Base-by-base conservation (phyloP, 129 eudicot species). In the Helianthus annuus region DNA sequence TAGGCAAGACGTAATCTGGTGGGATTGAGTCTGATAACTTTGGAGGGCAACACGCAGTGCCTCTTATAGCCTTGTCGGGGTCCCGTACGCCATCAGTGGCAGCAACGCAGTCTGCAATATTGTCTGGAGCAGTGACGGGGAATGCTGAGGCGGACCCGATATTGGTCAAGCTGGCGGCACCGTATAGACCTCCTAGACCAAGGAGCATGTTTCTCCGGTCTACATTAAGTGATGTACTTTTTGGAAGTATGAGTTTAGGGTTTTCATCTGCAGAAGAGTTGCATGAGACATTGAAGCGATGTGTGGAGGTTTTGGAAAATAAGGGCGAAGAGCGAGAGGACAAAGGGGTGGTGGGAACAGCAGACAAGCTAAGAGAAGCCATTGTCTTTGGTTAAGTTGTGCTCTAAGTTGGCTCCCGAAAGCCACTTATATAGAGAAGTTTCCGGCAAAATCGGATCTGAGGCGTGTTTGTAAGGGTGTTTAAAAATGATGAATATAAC, bases 41-140 rank as follows among this genome's bases (percentile, higher is more conserved):
- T 7, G 81, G 81, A n/a, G 81, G 81, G 64, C 81, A 77, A 51
- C 81, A 77, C 24, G 64, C 63, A 12, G 29, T 34, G 4, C 76
- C 76, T 17, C 76, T 58, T 5, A 58, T 46, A 3, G 68, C 22
- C 22, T n/a, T n/a, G n/a, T n/a, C n/a, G n/a, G n/a, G n/a, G n/a
- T n/a, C n/a, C n/a, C n/a, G n/a, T n/a, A n/a, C n/a, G n/a, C 22
- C 22, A 19, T 19, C 22, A 19, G 22, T 19, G 22, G 22, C 22
- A 19, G 22, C 0, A 24, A 76, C 48, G 2, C 74, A 48, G 8
- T 6, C 13, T 29, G 78, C 15, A 11, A 73, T 73, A 11, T 73
- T 36, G 6, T 63, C 42, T 1, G 78, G 78, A 63, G 78, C 62
- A 2, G 65, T 34, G 39, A 62, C 17, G 19, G 77, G 77, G 12